Conservation (phyloP, 2,329 filamentous ascomycete genomes). For the Hawksworthiomyces lignivorus region DNA sequence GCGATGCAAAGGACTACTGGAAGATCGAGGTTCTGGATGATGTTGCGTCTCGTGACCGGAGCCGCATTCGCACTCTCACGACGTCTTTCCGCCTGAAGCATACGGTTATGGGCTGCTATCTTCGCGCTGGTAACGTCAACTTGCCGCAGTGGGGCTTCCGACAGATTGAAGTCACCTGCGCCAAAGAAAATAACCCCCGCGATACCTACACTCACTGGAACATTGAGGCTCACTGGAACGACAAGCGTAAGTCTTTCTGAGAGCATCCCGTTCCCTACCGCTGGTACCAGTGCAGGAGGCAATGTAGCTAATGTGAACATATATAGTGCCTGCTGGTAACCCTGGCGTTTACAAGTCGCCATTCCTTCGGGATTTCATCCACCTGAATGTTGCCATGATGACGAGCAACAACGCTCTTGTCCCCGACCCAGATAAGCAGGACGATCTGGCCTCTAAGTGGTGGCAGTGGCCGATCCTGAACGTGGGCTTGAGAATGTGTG, state of each 20-base stretch:
- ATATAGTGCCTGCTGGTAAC: conserved; percentile 73
- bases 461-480: conserved; percentile 98
- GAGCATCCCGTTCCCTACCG: not conserved
- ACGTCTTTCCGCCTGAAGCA: conserved; percentile 88
- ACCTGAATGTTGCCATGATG: conserved; percentile 99
- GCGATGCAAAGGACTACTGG: conserved; percentile 98
- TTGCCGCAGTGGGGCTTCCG: conserved; percentile 99
- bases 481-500: conserved; percentile 95
- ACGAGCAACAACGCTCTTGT: conserved; percentile 98
- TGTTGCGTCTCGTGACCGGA: conserved; percentile 77
- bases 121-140: conserved; percentile 91
- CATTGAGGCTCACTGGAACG: conserved; percentile 89
- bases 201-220: conserved; percentile 99
- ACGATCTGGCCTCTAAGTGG: conserved; percentile 90
- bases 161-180: conserved; percentile 95
- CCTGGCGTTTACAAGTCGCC: conserved; percentile 92
- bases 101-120: conserved; percentile 76
- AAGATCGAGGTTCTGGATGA: conserved; percentile 85
- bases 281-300: not conserved
- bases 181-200: conserved; percentile 83
- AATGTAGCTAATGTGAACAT: conserved; percentile 24
- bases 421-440: conserved; percentile 96
- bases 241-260: conserved; percentile 62
- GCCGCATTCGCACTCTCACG: conserved; percentile 80
- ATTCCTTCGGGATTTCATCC: conserved; percentile 95